Base-by-base conservation (phyloP, 2,329 filamentous ascomycete genomes). In the Alternaria solani region DNA sequence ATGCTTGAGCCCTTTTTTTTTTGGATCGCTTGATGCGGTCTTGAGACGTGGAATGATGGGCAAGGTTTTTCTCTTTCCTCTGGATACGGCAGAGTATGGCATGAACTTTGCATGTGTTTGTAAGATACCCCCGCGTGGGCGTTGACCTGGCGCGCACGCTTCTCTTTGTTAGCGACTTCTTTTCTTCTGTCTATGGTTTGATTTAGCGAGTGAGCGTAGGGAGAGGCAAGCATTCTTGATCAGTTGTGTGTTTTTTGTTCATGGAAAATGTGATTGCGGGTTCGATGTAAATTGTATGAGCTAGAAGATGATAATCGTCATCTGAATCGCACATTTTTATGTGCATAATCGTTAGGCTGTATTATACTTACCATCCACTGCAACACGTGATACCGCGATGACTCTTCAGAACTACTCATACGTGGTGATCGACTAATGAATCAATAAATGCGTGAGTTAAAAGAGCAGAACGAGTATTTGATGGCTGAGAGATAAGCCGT, bases 61-160 rank as follows among this genome's bases (percentile, higher is more conserved):
- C 34, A 49, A 53, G 48, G 42, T 46, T 41, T 53, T 46, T 41
- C 47, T 46, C 26, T 53, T 44, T 51, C 46, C 28, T 30, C 28
- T 30, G 16, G 39, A 42, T 57, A 39, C 28, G 38, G 18, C 18
- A 20, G 32, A 20, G 20, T 25, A 12, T 49, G 46, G 46, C 41
- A 55, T 44, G 52, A 36, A 42, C 52, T 28, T 26, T 47, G 42
- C 52, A 54, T 54, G 41, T 62, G 41, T 62, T 62, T 62, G 55
- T 63, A 61, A 60, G 57, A 63, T 63, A 63, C 61, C 61, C 61
- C 61, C 60, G 52, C 53, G 61, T 47, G 28, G 20, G 53, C 49
- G 57, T 51, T 61, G 14, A 42, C 38, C 30, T 49, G 46, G 18
- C 46, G 20, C 55, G 30, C 39, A 20, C 47, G 42, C 25, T 55